Conservation (phyloP, 192 early-diverging fungal genomes). For the Funneliformis mosseae region DNA sequence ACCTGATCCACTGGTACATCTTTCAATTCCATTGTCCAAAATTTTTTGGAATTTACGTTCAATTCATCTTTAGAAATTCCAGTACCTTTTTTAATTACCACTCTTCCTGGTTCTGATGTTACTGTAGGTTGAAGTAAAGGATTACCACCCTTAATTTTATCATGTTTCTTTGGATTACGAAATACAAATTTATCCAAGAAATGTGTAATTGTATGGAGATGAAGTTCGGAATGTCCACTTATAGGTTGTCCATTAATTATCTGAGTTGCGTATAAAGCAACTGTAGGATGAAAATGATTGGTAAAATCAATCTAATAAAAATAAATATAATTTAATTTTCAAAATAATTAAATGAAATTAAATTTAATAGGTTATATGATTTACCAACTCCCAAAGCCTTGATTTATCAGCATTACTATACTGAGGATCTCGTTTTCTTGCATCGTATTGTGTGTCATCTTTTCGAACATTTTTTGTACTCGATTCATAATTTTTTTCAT, state of each 20-base stretch:
- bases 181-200: slow-evolving; percentile 96
- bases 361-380: background rate
- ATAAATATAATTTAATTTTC: background rate
- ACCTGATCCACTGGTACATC: slow-evolving; percentile 77
- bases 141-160: slow-evolving; percentile 57
- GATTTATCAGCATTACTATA: slow-evolving; percentile 79
- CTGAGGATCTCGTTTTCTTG: slow-evolving; percentile 83
- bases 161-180: slow-evolving; percentile 85
- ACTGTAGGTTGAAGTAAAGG: slow-evolving; percentile 70
- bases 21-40: slow-evolving; percentile 57
- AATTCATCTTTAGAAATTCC: slow-evolving; percentile 50
- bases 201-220: slow-evolving; percentile 86
- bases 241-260: slow-evolving; percentile 74
- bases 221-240: slow-evolving; percentile 71
- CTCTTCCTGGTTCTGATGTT: slow-evolving; percentile 51
- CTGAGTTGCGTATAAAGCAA: slow-evolving; percentile 77
- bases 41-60: slow-evolving; percentile 69
- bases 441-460: slow-evolving; percentile 64
- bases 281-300: slow-evolving; percentile 90
- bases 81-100: slow-evolving; percentile 70
- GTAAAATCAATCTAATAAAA: slow-evolving; percentile 59
- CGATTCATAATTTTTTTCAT: slow-evolving; percentile 53
- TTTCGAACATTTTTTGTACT: background rate
- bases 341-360: background rate
- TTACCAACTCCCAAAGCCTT: slow-evolving; percentile 91